phyloP scores from a whole-genome alignment of 495 filamentous ascomycete species.

The Lentithecium fluviatile region DNA sequence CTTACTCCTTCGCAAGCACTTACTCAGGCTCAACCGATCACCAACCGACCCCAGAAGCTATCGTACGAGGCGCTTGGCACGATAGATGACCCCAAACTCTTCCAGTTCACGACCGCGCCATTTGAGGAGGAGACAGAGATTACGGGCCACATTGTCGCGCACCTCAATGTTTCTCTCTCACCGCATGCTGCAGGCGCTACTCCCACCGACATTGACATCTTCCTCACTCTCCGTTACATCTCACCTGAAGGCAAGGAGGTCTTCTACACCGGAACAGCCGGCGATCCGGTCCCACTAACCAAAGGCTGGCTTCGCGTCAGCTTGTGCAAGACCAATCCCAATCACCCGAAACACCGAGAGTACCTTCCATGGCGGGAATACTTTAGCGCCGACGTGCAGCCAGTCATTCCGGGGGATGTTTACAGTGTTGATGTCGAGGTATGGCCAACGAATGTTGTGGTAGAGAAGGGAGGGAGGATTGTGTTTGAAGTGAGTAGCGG shows the following conservation, averaged over 20 bases:
- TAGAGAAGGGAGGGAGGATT: conserved; percentile 53
- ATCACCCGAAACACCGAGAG: conserved; percentile 50
- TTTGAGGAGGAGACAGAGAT: conserved; percentile 63
- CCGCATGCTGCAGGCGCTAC: conserved; percentile 38
- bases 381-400: conserved; percentile 54
- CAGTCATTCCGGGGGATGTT: conserved; percentile 55
- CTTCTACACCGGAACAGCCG: conserved; percentile 61
- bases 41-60: conserved; percentile 39
- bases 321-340: conserved; percentile 52
- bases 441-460: conserved; percentile 68
- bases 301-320: conserved; percentile 61
- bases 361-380: conserved; percentile 64
- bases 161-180: conserved; percentile 59
- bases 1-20: conserved; percentile 49
- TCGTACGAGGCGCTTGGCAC: conserved; percentile 58
- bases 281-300: conserved; percentile 51
- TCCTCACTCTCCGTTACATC: conserved; percentile 62
- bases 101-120: conserved; percentile 55
- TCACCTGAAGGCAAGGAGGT: conserved; percentile 56
- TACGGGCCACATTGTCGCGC: conserved; percentile 64
- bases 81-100: conserved; percentile 47
- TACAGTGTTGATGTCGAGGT: conserved; percentile 66
- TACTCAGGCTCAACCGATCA: conserved; percentile 24
- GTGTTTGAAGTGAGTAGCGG: conserved; percentile 59
- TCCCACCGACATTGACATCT: conserved; percentile 62